Conservation (phyloP, 179 eudicot species). For the Camellia oleifera region DNA sequence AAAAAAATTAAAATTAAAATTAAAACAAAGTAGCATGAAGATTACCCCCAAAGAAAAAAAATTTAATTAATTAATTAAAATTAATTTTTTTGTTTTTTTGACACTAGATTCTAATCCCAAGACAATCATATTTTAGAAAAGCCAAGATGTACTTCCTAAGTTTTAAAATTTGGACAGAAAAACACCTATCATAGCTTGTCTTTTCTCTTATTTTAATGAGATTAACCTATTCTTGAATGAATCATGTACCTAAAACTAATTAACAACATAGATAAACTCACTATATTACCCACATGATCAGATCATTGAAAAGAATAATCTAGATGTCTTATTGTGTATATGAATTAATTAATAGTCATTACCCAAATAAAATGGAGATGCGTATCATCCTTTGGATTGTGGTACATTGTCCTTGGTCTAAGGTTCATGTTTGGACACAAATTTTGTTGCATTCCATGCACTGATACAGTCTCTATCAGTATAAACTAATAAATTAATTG, state of each 20-base stretch:
- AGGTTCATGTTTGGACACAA: conserved; percentile 13
- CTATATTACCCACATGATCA: background rate
- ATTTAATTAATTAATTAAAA: background rate
- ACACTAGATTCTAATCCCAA: conserved; percentile 2
- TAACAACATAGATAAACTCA: background rate
- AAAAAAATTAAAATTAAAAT: background rate
- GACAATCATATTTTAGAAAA: background rate
- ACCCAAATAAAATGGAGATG: conserved; percentile 9
- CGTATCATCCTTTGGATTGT: conserved; percentile 28
- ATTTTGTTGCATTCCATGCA: background rate
- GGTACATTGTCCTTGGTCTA: conserved; percentile 31
- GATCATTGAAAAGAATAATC: background rate
- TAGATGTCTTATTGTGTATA: background rate
- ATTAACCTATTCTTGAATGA: conserved; percentile 5
- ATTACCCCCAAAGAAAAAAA: background rate
- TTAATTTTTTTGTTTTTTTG: background rate
- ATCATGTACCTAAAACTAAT: background rate
- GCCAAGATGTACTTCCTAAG: background rate
- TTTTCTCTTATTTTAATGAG: background rate
- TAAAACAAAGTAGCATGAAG: background rate
- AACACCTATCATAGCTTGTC: background rate
- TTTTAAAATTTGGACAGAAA: background rate
- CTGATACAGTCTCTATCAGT: background rate
- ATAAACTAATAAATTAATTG: background rate
- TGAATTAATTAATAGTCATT: background rate